phyloP scores from a whole-genome alignment of 2,329 filamentous ascomycete species.

The Talaromyces sp. region DNA sequence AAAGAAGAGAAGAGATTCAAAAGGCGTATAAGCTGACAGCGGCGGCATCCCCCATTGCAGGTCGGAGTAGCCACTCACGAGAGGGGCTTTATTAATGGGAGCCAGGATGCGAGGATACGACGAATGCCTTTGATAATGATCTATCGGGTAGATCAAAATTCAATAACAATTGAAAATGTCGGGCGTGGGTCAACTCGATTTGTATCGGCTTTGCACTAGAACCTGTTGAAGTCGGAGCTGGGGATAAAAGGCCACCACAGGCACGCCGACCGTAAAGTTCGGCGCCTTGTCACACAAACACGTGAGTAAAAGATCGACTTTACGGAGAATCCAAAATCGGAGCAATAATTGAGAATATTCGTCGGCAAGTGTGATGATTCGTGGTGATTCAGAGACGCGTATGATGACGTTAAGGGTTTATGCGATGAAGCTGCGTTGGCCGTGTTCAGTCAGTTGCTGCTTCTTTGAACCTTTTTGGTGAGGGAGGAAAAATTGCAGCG shows the following conservation, averaged over 20 bases:
- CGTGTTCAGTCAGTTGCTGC: background rate
- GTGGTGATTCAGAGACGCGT: background rate
- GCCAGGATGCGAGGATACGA: conserved; percentile 6
- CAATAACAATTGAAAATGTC: background rate
- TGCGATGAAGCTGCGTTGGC: conserved; percentile 1
- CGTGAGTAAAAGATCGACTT: background rate
- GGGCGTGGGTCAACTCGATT: background rate
- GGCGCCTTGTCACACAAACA: conserved; percentile 7
- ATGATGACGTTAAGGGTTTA: background rate
- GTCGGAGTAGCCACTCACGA: conserved; percentile 35
- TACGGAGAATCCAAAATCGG: background rate
- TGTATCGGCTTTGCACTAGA: background rate
- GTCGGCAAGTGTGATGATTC: background rate
- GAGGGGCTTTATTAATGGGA: conserved; percentile 27
- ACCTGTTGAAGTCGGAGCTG: background rate
- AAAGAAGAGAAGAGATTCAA: conserved; percentile 82
- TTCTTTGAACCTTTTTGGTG: background rate
- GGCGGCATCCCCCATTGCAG: conserved; percentile 53
- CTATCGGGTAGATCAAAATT: background rate
- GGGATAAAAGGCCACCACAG: conserved; percentile 2
- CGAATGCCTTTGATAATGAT: background rate
- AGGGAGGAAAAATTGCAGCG: conserved; percentile 9
- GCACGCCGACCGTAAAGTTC: conserved; percentile 5
- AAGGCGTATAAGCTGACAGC: conserved; percentile 66
- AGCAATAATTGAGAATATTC: background rate